phyloP scores from a whole-genome alignment of 441 rosid genomes.

The Syzygium malaccense region DNA sequence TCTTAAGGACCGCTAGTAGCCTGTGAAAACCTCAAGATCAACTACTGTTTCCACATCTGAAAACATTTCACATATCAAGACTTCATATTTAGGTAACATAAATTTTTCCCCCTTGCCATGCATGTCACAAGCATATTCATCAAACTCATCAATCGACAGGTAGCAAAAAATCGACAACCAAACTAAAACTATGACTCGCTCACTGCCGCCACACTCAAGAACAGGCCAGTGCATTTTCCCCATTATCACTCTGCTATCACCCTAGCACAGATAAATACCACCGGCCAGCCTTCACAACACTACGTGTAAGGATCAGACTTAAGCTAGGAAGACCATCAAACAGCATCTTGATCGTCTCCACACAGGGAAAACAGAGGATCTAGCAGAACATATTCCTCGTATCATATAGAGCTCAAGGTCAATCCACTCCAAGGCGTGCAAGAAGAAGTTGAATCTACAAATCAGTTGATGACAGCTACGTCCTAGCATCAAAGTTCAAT shows the following conservation, averaged over 20 bases:
- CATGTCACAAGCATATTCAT: background rate
- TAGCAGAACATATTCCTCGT: background rate
- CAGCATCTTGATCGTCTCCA: background rate
- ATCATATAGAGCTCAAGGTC: background rate
- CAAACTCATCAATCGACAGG: background rate
- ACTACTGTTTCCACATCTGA: background rate
- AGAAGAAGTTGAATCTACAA: background rate
- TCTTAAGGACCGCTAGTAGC: background rate
- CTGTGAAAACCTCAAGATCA: background rate
- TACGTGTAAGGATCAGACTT: background rate
- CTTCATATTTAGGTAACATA: background rate
- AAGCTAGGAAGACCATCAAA: background rate
- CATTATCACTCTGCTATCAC: background rate
- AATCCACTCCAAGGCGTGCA: background rate
- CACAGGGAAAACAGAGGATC: background rate
- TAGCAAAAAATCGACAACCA: background rate
- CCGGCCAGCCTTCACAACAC: background rate
- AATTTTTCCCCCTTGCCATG: background rate
- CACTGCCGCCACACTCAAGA: background rate
- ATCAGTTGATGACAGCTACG: background rate
- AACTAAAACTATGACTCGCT: background rate
- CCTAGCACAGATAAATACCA: background rate
- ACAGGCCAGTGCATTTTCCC: background rate
- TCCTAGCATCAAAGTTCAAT: background rate
- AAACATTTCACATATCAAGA: background rate